Evolutionary conservation across 371 early-diverging fungal species (phyloP), one percentile per base, ranked within the genome.

Genomic region (Rozella allomycis): DNA sequence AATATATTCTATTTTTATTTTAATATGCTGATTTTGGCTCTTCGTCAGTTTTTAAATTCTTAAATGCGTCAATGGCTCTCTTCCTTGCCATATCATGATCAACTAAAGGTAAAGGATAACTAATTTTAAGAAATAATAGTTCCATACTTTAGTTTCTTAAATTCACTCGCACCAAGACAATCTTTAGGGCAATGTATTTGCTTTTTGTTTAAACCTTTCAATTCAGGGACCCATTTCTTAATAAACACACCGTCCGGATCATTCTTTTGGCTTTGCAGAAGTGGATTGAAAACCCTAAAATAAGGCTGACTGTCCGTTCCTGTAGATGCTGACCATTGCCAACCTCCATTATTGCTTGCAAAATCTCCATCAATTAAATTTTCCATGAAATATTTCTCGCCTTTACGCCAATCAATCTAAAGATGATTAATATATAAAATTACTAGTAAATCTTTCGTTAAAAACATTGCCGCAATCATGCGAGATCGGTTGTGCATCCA

Each of bases 261-360:
- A 46, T 62, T 71, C 32, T 50, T 45, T 22, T 50, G 40, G 23
- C 41, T 25, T 30, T 59, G 59, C 9, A 52, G 32, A 9, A 40
- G 39, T 2, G 70, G 68, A 41, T 69, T 74, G 46, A 69, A 72
- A n/a, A 70, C 53, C 1, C 72, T 50, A 43, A 70, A 73, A 39
- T 70, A 74, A 1, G 75, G 72, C 34, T 67, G 67, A 5, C 66
- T 44, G 27, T 72, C 72, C 6, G 70, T 65, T 12, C 75, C 71
- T 5, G 70, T 69, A 0, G 57, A 56, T 3, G 70, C 69, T 19
- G 58, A 43, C 72, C 71, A 72, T 34, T 72, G 71, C 76, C 76
- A 75, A 1, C 73, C 73, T 7, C 76, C 76, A 33, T 70, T 71
- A 50, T 74, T 74, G 25, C 46, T 45, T 3, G 71, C 60, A 4